Evolutionary conservation across 768 basidiomycete genomes (phyloP).

Genomic region (Boletus patriciae): DNA sequence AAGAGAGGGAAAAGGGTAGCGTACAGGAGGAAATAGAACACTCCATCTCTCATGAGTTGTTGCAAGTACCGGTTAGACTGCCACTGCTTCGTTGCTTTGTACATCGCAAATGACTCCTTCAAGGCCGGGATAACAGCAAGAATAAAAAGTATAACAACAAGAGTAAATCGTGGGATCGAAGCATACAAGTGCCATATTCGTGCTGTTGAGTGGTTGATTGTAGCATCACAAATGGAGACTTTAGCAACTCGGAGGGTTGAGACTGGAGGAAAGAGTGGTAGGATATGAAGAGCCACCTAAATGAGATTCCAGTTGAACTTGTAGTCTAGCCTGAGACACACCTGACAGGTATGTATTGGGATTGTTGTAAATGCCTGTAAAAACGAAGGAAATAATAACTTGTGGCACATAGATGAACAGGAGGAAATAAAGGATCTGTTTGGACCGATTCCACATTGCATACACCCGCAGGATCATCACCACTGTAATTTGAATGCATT

Average conservation of each 20-base stretch:
- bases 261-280: neutral
- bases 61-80: constrained; percentile 7
- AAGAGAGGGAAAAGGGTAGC: neutral
- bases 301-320: no score
- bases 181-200: neutral
- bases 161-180: neutral
- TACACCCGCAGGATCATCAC: constrained; percentile 6
- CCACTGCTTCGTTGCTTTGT: constrained; percentile 5
- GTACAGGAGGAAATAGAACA: constrained; percentile 9
- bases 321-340: neutral
- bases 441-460: neutral
- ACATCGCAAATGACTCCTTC: neutral
- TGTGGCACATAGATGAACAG: neutral
- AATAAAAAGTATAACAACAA: neutral
- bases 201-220: no score
- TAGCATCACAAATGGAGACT: no score
- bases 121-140: neutral
- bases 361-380: neutral
- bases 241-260: neutral
- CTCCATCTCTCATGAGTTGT: neutral
- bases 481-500: neutral
- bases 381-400: neutral
- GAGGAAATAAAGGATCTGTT: neutral
- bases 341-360: neutral
- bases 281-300: no score